phyloP scores from a whole-genome alignment of 1,284 basidiomycete genomes.

The Irpex sp. region DNA sequence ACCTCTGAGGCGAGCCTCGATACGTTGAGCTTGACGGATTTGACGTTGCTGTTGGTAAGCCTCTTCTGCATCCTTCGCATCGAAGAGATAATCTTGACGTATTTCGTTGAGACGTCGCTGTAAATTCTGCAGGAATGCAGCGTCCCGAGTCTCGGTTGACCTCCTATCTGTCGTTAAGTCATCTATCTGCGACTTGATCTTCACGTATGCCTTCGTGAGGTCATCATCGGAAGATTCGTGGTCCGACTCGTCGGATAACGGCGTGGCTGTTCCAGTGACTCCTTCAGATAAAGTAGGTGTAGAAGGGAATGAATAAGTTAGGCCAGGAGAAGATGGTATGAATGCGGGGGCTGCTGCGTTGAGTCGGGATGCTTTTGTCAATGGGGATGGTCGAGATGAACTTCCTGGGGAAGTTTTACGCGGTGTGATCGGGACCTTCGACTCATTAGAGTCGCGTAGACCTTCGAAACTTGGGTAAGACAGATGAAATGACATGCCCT shows the following conservation, averaged over 20 bases:
- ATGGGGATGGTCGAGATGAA: neutral
- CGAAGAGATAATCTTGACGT: constrained; percentile 75
- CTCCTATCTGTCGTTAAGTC: constrained; percentile 33
- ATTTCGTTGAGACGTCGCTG: constrained; percentile 52
- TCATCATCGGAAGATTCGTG: constrained; percentile 43
- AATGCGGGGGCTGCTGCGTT: constrained; percentile 22
- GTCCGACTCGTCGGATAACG: constrained; percentile 14
- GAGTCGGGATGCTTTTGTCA: neutral
- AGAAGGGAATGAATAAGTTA: constrained; percentile 15
- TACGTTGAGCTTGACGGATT: constrained; percentile 43
- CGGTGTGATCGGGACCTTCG: constrained; percentile 18
- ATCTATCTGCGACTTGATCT: constrained; percentile 52
- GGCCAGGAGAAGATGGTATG: constrained; percentile 18
- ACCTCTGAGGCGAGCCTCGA: constrained; percentile 56
- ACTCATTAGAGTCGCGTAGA: constrained; percentile 12
- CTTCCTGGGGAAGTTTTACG: constrained; percentile 15
- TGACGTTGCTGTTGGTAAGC: constrained; percentile 55
- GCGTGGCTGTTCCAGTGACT: constrained; percentile 2
- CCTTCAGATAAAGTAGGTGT: constrained; percentile 22
- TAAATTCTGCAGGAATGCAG: constrained; percentile 41
- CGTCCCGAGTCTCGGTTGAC: constrained; percentile 32
- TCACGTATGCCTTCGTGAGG: constrained; percentile 61
- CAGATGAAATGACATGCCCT: neutral
- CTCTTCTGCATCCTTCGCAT: constrained; percentile 63
- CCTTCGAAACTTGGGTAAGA: neutral